A percentile compares a stretch with the other conserved stretches of the same genome.
phyloP scores from a whole-genome alignment of 2,329 filamentous ascomycete species.

The Fusarium humuli region DNA sequence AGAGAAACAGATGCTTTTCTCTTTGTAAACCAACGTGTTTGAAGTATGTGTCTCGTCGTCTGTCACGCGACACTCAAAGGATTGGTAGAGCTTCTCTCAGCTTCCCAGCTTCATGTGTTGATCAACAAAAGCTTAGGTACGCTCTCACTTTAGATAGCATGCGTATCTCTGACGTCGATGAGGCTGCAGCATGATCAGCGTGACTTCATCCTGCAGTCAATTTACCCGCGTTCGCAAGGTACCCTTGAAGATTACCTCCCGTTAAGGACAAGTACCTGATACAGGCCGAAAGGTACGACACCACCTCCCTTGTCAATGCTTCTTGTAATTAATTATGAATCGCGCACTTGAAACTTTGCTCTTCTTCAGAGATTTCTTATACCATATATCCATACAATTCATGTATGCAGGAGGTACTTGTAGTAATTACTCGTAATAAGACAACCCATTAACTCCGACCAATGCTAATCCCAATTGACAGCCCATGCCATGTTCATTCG shows the following conservation, averaged over 20 bases:
- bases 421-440: slow-evolving; percentile 33
- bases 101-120: background rate
- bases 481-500: slow-evolving; percentile 24
- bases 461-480: slow-evolving; percentile 30
- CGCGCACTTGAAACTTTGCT: background rate
- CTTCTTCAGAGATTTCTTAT: slow-evolving; percentile 14
- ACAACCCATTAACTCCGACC: slow-evolving; percentile 31
- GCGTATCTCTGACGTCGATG: slow-evolving; percentile 38
- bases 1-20: slow-evolving; percentile 1
- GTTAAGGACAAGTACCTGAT: slow-evolving; percentile 23
- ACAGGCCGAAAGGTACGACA: slow-evolving; percentile 10
- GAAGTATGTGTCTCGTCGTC: background rate
- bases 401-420: slow-evolving; percentile 31
- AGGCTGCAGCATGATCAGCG: slow-evolving; percentile 29
- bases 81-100: background rate
- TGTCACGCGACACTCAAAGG: slow-evolving; percentile 24
- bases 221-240: slow-evolving; percentile 30
- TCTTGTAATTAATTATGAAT: slow-evolving; percentile 20
- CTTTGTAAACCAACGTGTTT: background rate
- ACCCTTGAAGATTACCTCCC: slow-evolving; percentile 33
- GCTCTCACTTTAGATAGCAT: background rate
- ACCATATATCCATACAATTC: slow-evolving; percentile 39
- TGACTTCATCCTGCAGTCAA: slow-evolving; percentile 46
- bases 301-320: slow-evolving; percentile 37
- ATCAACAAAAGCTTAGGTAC: background rate